phyloP scores from a whole-genome alignment of 805 yeast genomes.

The Zygosaccharomyces bisporus region DNA sequence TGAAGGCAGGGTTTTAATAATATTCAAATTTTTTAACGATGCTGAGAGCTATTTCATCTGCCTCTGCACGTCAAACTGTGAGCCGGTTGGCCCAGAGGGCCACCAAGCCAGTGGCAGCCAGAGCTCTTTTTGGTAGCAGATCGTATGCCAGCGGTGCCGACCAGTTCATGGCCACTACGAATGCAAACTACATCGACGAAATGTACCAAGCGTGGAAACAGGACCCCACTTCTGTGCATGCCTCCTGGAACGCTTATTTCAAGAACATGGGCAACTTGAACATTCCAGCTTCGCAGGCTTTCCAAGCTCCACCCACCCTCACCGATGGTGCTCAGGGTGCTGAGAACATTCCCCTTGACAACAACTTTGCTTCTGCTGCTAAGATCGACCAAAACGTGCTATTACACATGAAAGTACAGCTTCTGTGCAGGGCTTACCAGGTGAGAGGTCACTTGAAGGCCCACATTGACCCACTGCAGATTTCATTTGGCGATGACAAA shows the following conservation, averaged over 20 bases:
- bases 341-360: conserved; percentile 49
- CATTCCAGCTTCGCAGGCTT: conserved; percentile 72
- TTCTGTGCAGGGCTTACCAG: conserved; percentile 96
- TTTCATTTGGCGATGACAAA: conserved; percentile 72
- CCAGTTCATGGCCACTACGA: conserved; percentile 74
- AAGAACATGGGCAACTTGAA: conserved; percentile 74
- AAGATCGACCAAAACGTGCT: conserved; percentile 62
- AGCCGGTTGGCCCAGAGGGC: conserved; percentile 15
- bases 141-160: conserved; percentile 41
- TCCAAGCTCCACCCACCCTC: conserved; percentile 86
- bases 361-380: conserved; percentile 36
- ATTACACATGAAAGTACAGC: conserved; percentile 90
- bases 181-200: conserved; percentile 92
- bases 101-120: not conserved
- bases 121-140: conserved; percentile 10
- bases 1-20: conserved; percentile 3
- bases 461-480: conserved; percentile 89
- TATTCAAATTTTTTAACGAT: conserved; percentile 6
- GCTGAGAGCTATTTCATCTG: conserved; percentile 18
- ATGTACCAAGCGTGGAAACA: conserved; percentile 93
- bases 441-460: conserved; percentile 98
- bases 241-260: conserved; percentile 96
- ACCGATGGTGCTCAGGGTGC: conserved; percentile 78
- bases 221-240: conserved; percentile 89
- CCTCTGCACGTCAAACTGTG: conserved; percentile 12